Base-by-base conservation (phyloP, 495 filamentous ascomycete genomes). In the Penicillium turbatum region DNA sequence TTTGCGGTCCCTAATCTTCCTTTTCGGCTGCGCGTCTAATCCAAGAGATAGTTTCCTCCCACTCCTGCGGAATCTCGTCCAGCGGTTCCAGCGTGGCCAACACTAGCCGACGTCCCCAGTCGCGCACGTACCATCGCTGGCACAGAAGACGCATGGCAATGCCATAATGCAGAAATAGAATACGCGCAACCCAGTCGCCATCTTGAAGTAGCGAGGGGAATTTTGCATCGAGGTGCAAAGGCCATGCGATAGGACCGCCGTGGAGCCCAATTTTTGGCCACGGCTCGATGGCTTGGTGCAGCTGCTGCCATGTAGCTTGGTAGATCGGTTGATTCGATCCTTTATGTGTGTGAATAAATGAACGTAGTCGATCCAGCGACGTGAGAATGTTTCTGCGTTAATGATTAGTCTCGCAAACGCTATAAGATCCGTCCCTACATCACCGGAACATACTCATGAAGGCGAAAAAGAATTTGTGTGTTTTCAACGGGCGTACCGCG, bases 191-290 rank as follows among this genome's bases (percentile, higher is more conserved):
- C 70, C 72, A 73, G 51, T 75, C 66, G 1, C 67, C 70, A 2
- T 64, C 46, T 29, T 69, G 60, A 0, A 72, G 48, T 0, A 68
- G 32, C 3, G 47, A 27, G 13, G 71, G 57, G 19, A 61, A 72
- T 0, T 55, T 51, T 6, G 72, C 67, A 29, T 53, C 53, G 48
- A 75, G 62, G 17, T 67, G 64, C 11, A 73, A 59, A 0, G 72
- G 72, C 60, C 65, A 73, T 11, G 69, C 63, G n/a, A 73, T 66
- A 15, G 69, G 47, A 11, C 72, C 72, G 12, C 72, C 72, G 9
- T 69, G 54, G 6, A 55, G 43, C 10, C 64, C 61, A 1, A 63
- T 61, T 15, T 64, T 56, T 1, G 72, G 72, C 69, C 72, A 74
- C 13, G 62, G 63, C 29, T 65, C 56, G 41, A 72, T 53, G 12